These are phyloP conservation scores for Diaporthe sp. DNA, from an alignment of 2,329 filamentous ascomycete species.

Conservation along the genomic window DNA sequence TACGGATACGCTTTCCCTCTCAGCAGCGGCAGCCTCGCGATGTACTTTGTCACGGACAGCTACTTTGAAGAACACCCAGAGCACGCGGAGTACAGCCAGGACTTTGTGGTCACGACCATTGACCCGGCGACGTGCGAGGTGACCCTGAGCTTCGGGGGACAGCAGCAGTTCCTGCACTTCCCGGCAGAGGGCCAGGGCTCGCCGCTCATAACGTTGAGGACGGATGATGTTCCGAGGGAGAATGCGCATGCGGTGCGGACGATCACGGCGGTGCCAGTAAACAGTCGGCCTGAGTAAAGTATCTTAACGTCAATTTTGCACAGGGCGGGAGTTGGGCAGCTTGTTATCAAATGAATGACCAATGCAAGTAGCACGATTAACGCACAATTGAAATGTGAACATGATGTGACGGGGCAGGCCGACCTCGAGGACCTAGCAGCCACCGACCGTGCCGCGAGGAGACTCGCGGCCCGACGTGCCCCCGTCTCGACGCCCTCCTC, in stretches of 20 bases:
- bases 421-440: not conserved
- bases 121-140: slow-evolving; percentile 1
- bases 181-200: not conserved
- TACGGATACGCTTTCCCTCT: not conserved
- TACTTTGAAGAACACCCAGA: slow-evolving; percentile 16
- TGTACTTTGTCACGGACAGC: not conserved
- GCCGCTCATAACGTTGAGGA: slow-evolving; percentile 5
- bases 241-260: not conserved
- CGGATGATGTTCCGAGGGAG: not conserved
- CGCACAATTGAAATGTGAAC: not conserved
- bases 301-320: not conserved
- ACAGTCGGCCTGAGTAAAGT: not conserved
- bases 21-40: not conserved
- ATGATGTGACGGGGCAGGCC: not conserved
- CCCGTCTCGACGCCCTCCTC: not conserved
- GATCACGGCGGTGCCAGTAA: not conserved
- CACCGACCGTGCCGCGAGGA: not conserved
- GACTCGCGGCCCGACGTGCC: not conserved
- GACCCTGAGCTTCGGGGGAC: slow-evolving; percentile 6
- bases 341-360: not conserved
- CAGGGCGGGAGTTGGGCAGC: not conserved
- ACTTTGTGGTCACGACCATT: slow-evolving; percentile 8
- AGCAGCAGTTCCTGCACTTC: slow-evolving; percentile 8
- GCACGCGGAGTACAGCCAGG: not conserved
- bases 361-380: not conserved